Base-by-base conservation (phyloP, 2,329 filamentous ascomycete species). In the Apiospora koreana region DNA sequence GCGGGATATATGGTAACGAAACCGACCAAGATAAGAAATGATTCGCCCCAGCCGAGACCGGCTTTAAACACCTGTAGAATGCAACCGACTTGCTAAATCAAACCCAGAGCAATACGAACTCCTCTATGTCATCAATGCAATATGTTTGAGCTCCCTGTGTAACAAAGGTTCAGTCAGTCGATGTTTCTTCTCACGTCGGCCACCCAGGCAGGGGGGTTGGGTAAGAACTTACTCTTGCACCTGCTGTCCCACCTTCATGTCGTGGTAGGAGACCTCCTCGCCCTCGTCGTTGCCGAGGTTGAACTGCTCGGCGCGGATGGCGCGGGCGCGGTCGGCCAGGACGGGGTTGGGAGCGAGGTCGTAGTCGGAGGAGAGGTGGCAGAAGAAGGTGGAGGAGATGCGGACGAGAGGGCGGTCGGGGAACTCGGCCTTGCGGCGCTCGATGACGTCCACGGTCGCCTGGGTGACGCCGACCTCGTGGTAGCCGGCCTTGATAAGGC, bases 301-400 rank as follows among this genome's bases (percentile, higher is more conserved):
- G 42, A 82, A 80, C 79, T 88, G 85, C 75, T 84, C 81, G 2
- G 80, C 81, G 46, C 86, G 79, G 2, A 89, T 79, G 54, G 76
- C 75, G 66, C 74, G 78, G 6, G 87, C 87, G 72, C 79, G 79
- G 58, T 83, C 82, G 0, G 79, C 83, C 46, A 89, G 80, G 68
- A 77, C 78, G 0, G 85, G 84, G 54, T 90, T 81, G 1, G 88
- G 88, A 3, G 75, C 78, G 8, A 90, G 79, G 69, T 89, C 86
- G 70, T 85, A 85, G 74, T 90, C 88, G 23, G 86, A 88, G 54
- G 83, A 84, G 35, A 90, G 79, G 68, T 90, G 88, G 85, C 87
- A 90, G 80, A 90, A 90, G 70, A 89, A 82, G 3, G 88, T 90
- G 66, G 86, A 88, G 45, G 86, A 88, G 76, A 90, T 90, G 66